Conservation (phyloP, 2,329 filamentous ascomycete species). For the Colletotrichum echinochloae region DNA sequence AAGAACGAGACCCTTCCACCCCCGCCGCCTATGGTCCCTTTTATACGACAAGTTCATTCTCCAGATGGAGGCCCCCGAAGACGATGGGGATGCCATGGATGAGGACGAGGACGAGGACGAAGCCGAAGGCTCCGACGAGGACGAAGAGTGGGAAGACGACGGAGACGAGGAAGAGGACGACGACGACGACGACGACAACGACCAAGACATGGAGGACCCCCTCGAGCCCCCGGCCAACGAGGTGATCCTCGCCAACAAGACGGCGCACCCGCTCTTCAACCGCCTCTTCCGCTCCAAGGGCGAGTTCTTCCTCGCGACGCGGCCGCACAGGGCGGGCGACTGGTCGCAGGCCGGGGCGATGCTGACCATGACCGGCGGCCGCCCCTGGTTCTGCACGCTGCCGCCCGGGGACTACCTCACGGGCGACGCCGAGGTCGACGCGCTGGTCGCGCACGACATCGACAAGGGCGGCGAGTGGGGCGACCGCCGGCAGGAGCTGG, state of each 20-base stretch:
- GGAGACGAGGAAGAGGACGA: slow-evolving; percentile 44
- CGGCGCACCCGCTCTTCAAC: slow-evolving; percentile 62
- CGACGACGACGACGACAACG: slow-evolving; percentile 43
- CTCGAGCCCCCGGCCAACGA: slow-evolving; percentile 53
- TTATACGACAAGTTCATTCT: slow-evolving; percentile 64
- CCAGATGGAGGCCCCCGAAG: slow-evolving; percentile 57
- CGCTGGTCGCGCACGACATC: slow-evolving; percentile 63
- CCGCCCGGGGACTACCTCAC: slow-evolving; percentile 63
- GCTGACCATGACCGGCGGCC: slow-evolving; percentile 69
- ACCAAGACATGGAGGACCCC: slow-evolving; percentile 43
- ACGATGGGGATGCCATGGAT: slow-evolving; percentile 42
- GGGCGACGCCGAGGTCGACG: slow-evolving; percentile 60
- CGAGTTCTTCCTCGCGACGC: slow-evolving; percentile 69
- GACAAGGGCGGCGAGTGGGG: slow-evolving; percentile 72
- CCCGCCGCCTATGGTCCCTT: slow-evolving; percentile 57
- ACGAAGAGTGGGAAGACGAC: slow-evolving; percentile 46
- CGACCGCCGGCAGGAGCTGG: slow-evolving; percentile 77
- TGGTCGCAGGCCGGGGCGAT: slow-evolving; percentile 76
- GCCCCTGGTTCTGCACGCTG: slow-evolving; percentile 70
- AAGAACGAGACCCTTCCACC: slow-evolving; percentile 67
- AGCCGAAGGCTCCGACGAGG: slow-evolving; percentile 41
- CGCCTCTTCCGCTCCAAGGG: slow-evolving; percentile 74
- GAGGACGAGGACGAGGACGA: slow-evolving; percentile 49
- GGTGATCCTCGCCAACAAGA: slow-evolving; percentile 67
- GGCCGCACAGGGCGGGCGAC: slow-evolving; percentile 65